phyloP scores from a whole-genome alignment of 2,329 filamentous ascomycete species.

The Penicillium glabrum region DNA sequence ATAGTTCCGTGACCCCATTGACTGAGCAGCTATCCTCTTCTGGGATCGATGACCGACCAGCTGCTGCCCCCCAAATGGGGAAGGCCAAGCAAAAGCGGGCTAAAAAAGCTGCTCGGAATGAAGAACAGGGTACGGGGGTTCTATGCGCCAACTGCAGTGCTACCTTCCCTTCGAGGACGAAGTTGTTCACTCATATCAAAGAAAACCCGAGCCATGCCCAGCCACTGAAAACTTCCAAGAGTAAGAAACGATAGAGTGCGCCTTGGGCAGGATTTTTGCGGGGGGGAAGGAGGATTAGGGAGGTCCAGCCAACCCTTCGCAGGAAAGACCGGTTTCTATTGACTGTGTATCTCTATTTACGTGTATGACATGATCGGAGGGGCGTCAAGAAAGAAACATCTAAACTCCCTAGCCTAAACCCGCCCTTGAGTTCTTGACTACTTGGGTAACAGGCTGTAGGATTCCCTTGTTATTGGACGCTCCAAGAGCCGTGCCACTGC shows the following conservation, averaged over 20 bases:
- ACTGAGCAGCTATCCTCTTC: conserved; percentile 18
- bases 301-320: background rate
- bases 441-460: conserved; percentile 77
- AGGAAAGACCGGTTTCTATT: background rate
- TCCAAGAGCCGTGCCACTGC: conserved; percentile 78
- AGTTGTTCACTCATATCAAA: conserved; percentile 72
- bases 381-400: background rate
- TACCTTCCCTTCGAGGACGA: conserved; percentile 71
- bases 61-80: conserved; percentile 38
- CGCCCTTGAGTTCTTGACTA: conserved; percentile 82
- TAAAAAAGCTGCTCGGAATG: conserved; percentile 47
- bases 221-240: background rate
- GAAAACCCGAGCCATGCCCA: conserved; percentile 63
- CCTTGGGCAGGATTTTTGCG: background rate
- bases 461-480: conserved; percentile 83
- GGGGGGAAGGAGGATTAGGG: background rate
- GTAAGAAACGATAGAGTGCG: background rate
- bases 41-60: conserved; percentile 19
- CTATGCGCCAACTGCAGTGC: conserved; percentile 78
- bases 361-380: background rate
- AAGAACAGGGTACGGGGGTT: conserved; percentile 44
- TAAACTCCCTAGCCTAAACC: conserved; percentile 62
- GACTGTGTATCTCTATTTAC: background rate
- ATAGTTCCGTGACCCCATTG: conserved; percentile 13
- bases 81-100: conserved; percentile 57